These are phyloP conservation scores for Colletotrichum sp. DNA, from an alignment of 2,329 filamentous ascomycete genomes.

Conservation along the genomic window DNA sequence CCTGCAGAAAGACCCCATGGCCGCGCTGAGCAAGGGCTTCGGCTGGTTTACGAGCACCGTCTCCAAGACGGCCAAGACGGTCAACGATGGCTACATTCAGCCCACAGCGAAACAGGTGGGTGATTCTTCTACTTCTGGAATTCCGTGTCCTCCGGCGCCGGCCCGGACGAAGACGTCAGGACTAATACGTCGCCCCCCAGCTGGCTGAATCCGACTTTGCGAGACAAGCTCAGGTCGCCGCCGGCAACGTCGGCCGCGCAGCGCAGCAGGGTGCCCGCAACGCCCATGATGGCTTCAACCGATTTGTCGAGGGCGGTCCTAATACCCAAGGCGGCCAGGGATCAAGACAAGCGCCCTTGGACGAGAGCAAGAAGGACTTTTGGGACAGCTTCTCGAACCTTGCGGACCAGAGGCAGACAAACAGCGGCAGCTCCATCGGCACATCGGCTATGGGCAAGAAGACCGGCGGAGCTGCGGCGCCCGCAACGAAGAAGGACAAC, in stretches of 20 bases:
- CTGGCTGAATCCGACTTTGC: slow-evolving; percentile 82
- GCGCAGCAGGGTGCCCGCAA: slow-evolving; percentile 73
- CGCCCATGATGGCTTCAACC: slow-evolving; percentile 80
- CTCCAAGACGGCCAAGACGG: slow-evolving; percentile 86
- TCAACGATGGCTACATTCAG: slow-evolving; percentile 91
- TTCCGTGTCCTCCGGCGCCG: slow-evolving; percentile 11
- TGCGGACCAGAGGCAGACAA: slow-evolving; percentile 59
- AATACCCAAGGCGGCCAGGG: slow-evolving; percentile 35
- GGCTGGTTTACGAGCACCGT: slow-evolving; percentile 93
- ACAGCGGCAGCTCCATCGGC: slow-evolving; percentile 56
- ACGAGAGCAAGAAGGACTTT: slow-evolving; percentile 79
- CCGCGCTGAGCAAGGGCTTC: slow-evolving; percentile 87
- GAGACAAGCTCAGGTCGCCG: slow-evolving; percentile 65
- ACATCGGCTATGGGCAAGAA: slow-evolving; percentile 64
- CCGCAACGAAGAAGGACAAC: slow-evolving; percentile 48
- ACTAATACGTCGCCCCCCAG: slow-evolving; percentile 48
- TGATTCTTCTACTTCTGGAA: slow-evolving; percentile 17
- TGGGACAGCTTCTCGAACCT: slow-evolving; percentile 88
- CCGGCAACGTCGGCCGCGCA: slow-evolving; percentile 70
- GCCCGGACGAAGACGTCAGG: background rate
- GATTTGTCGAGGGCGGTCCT: slow-evolving; percentile 82
- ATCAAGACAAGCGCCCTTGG: slow-evolving; percentile 47
- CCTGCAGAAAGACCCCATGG: slow-evolving; percentile 88
- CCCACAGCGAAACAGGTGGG: slow-evolving; percentile 87
- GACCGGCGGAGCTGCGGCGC: slow-evolving; percentile 33